These are phyloP conservation scores for Camelina sativa DNA, from an alignment of 345 rosid species.

Conservation along the genomic window DNA sequence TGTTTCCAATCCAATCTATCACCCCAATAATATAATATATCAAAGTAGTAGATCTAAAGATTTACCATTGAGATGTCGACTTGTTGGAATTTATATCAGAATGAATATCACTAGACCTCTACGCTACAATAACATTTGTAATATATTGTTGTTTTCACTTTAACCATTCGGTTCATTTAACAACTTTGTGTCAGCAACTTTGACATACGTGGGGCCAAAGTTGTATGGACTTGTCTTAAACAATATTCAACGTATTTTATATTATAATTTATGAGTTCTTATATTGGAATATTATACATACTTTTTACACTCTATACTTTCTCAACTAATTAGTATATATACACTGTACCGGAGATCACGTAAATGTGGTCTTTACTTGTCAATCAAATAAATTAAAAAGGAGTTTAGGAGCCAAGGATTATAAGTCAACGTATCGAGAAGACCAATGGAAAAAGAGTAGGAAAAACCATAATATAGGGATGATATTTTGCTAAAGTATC, in stretches of 20 bases:
- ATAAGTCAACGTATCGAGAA: conserved; percentile 40
- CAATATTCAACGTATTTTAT: conserved; percentile 17
- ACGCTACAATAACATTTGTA: background rate
- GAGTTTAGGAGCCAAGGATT: conserved; percentile 3
- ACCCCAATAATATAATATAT: background rate
- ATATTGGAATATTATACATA: background rate
- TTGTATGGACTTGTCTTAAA: conserved; percentile 30
- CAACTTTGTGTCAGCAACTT: conserved; percentile 32
- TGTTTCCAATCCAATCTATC: conserved; percentile 1
- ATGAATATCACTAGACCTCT: conserved; percentile 11
- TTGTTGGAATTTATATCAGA: background rate
- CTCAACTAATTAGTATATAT: no score
- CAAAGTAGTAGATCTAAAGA: background rate
- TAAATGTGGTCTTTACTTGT: conserved; percentile 14
- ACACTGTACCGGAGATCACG: conserved; percentile 27
- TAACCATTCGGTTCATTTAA: conserved; percentile 2
- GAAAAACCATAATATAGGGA: conserved; percentile 42
- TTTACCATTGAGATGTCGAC: background rate
- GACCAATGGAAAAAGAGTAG: conserved; percentile 20
- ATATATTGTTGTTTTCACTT: conserved; percentile 12
- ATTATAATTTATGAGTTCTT: background rate
- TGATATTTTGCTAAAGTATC: conserved; percentile 33
- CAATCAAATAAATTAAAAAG: conserved; percentile 7
- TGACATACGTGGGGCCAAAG: conserved; percentile 32
- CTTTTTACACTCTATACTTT: background rate